Evolutionary conservation across 805 yeast species (phyloP), one percentile per base, ranked within the genome.

Genomic region (Candida easanensis): DNA sequence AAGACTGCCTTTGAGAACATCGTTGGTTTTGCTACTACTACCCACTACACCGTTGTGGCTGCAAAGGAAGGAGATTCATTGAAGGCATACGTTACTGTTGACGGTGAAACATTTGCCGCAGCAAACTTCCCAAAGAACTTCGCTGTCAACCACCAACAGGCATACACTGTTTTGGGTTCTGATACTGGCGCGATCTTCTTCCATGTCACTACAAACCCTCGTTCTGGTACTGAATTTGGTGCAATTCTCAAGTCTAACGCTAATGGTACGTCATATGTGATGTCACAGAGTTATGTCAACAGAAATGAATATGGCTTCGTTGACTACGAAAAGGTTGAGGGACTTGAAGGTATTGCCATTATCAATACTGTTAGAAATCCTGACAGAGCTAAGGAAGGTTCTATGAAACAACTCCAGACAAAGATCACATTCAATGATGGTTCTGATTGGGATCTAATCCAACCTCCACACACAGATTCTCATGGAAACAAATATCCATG

Each of bases 371-470:
- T 91, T 4, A 51, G 62, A 11, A 85, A 85, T 54, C 62, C 73
- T 0, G 66, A 68, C 0, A 73, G 73, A 5, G 73, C 75, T 4
- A 58, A 56, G 3, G 49, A 54, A 1, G 78, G 77, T 7, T 65
- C 69, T 4, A 51, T 61, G 8, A 90, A 90, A 62, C 62, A 70
- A 50, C 62, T 91, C 46, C 80, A 80, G 60, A 76, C 97, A 0
- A 73, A 70, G 62, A 86, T 90, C 42, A 79, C 97, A 0, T 88
- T 82, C 58, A 88, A 88, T 61, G 97, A 93, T 62, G 99, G 97
- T 44, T 87, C 91, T 4, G 82, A 83, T 48, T 91, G 98, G 97
- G 62, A 71, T 4, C 79, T 69, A 46, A 53, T 93, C 16, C 58
- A 62, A 1, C 91, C 97, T 5, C 97, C 97, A 5, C 45, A 65